A percentile compares a stretch with the other conserved stretches of the same genome.
Evolutionary conservation across 345 rosid genomes (phyloP).

Genomic region (Eucalyptus marginata): DNA sequence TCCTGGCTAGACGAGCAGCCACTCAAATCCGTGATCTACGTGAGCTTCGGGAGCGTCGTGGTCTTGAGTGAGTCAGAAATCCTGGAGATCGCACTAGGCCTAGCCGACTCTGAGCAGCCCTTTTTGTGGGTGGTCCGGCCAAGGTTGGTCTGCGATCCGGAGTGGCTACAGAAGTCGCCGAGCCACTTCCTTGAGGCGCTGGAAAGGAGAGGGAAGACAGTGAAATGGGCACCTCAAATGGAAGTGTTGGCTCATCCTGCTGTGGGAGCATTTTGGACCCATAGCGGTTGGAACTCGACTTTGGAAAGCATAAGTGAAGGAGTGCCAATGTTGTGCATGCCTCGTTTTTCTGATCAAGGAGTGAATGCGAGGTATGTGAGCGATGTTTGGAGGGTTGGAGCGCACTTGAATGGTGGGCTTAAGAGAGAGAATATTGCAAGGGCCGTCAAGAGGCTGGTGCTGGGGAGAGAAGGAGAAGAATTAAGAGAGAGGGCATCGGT

Average conservation of each 20-base stretch:
- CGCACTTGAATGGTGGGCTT: too few species aligned
- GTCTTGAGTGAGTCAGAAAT: background rate
- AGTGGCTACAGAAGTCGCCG: background rate
- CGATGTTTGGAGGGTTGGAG: too few species aligned
- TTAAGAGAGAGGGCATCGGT: slow-evolving; percentile 11
- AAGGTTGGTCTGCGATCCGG: background rate
- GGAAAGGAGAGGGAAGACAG: slow-evolving; percentile 20
- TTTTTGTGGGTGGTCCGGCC: slow-evolving; percentile 24
- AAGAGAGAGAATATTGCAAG: slow-evolving; percentile 16
- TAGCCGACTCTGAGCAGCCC: slow-evolving; percentile 1
- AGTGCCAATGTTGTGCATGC: slow-evolving; percentile 7
- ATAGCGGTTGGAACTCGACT: slow-evolving; percentile 63
- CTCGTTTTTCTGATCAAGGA: too few species aligned
- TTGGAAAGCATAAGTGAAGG: slow-evolving; percentile 52
- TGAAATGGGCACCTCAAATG: slow-evolving; percentile 62
- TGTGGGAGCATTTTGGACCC: slow-evolving; percentile 52
- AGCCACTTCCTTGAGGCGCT: background rate
- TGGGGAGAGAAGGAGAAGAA: slow-evolving; percentile 19
- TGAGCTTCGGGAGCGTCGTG: slow-evolving; percentile 25
- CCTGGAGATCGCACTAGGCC: slow-evolving; percentile 14
- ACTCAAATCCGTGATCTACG: slow-evolving; percentile 15
- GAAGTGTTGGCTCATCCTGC: slow-evolving; percentile 46
- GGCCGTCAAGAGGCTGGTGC: slow-evolving; percentile 13
- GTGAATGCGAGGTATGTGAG: too few species aligned
- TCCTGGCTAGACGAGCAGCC: slow-evolving; percentile 22